Conservation (phyloP, 768 basidiomycete genomes). For the Amyloporia xantha region DNA sequence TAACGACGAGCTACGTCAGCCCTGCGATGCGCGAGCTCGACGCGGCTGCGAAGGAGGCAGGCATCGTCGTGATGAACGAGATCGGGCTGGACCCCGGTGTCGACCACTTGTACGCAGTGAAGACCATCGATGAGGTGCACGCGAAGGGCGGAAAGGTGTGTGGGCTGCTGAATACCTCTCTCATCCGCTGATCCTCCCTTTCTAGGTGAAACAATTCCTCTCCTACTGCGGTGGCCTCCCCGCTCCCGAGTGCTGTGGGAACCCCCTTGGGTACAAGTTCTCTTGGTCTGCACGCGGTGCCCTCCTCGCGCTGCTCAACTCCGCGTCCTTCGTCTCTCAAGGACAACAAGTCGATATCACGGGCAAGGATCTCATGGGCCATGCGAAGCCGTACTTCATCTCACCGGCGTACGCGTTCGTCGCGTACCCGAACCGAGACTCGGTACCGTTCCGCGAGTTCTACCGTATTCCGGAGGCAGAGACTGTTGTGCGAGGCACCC, state of each 20-base stretch:
- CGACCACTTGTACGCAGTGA: slow-evolving; percentile 89
- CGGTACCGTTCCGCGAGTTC: slow-evolving; percentile 81
- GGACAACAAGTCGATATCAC: slow-evolving; percentile 59
- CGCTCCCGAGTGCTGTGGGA: slow-evolving; percentile 83
- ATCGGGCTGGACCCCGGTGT: slow-evolving; percentile 96
- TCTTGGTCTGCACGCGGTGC: slow-evolving; percentile 98
- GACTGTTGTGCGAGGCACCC: slow-evolving; percentile 86
- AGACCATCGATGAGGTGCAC: slow-evolving; percentile 92
- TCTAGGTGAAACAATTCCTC: slow-evolving; percentile 80
- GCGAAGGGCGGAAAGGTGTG: slow-evolving; percentile 87
- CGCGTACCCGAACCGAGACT: slow-evolving; percentile 95
- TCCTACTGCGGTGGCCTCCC: slow-evolving; percentile 97
- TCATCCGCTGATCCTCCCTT: not conserved
- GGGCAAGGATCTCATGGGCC: slow-evolving; percentile 82
- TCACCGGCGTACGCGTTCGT: slow-evolving; percentile 94
- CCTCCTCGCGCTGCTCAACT: slow-evolving; percentile 89
- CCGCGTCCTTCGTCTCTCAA: slow-evolving; percentile 70
- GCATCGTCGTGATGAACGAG: slow-evolving; percentile 94
- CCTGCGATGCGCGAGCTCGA: slow-evolving; percentile 88
- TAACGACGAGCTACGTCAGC: slow-evolving; percentile 94
- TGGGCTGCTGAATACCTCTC: not conserved
- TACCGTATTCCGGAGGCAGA: slow-evolving; percentile 94
- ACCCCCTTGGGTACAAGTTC: slow-evolving; percentile 98
- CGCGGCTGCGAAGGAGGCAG: slow-evolving; percentile 72
- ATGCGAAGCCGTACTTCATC: slow-evolving; percentile 92